Base-by-base conservation (phyloP, 2,329 filamentous ascomycete genomes). In the Aspergillus latus region DNA sequence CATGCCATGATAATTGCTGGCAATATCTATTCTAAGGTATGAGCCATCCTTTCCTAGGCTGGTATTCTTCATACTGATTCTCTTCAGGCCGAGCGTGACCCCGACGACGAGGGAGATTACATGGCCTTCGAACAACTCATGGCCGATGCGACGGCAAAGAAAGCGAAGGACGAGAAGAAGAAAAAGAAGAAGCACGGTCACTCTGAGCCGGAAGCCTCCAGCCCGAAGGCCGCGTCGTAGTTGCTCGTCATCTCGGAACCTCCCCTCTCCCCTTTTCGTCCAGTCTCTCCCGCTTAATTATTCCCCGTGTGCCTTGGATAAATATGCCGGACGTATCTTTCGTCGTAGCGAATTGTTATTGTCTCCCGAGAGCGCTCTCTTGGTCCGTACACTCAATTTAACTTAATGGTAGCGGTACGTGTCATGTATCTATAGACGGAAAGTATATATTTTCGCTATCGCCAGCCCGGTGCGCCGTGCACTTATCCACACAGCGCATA, bases 101-200 rank as follows among this genome's bases (percentile, higher is more conserved):
- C 93, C 42, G 94, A 99, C 62, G 94, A 99, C 78, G 94, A 99
- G 76, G 93, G 94, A 62, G 94, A 97, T 68, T 97, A 96, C 76
- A 95, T 99, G 85, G 92, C 93, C 13, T 99, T 99, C 66, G 94
- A 99, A 74, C 92, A 97, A 75, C 86, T 99, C 54, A 96, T 99
- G 74, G 92, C 94, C 49, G 94, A 99, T 72, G 93, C 93, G 4
- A 92, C 92, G 56, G 88, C 92, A 52, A 97, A 97, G 83, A 96
- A 97, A 77, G 91, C 94, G 63, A 82, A 84, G 69, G 83, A 87
- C 68, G 88, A 93, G 68, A 85, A 89, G 55, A 88, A 91, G 71
- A 78, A 91, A 72, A 78, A 81, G 59, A 75, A 80, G 57, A 78
- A 76, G 66, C 63, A 68, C 39, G 61, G 62, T 32, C 64, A 68